Conservation (phyloP, 306 rosid genomes). For the Medicago ruthenica region DNA sequence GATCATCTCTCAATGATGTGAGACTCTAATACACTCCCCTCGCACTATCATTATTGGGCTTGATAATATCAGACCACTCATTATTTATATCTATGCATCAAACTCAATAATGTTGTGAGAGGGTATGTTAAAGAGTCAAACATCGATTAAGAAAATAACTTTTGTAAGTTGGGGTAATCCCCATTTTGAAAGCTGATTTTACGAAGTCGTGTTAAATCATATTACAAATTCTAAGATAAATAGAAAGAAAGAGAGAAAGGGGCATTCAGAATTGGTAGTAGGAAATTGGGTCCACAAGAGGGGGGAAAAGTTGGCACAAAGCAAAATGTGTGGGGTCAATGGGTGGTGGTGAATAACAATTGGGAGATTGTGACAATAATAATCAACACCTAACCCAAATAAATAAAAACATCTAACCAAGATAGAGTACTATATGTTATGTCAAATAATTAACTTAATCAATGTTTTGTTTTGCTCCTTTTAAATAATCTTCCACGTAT, state of each 20-base stretch:
- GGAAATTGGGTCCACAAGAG: constrained; percentile 46
- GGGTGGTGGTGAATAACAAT: constrained; percentile 35
- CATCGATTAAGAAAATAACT: too few relatives aligned
- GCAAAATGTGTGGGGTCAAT: constrained; percentile 39
- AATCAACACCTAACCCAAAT: constrained; percentile 43
- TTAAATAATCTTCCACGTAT: constrained; percentile 29
- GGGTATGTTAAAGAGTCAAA: too few relatives aligned
- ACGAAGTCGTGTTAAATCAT: too few relatives aligned
- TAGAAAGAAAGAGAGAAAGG: constrained; percentile 10
- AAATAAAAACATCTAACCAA: constrained; percentile 40
- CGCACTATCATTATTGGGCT: too few relatives aligned
- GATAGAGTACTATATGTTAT: background rate
- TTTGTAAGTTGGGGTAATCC: too few relatives aligned
- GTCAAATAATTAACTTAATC: background rate
- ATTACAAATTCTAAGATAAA: too few relatives aligned
- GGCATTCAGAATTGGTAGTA: constrained; percentile 40
- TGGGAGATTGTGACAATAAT: constrained; percentile 29
- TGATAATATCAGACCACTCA: too few relatives aligned
- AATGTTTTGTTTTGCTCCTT: background rate
- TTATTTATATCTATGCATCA: too few relatives aligned
- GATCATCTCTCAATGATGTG: too few relatives aligned
- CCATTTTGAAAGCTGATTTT: too few relatives aligned
- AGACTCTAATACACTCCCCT: too few relatives aligned
- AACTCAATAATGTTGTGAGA: too few relatives aligned
- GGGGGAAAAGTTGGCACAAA: constrained; percentile 45